Base-by-base conservation (phyloP, 768 basidiomycete genomes). In the Nevesoporus exiguus region DNA sequence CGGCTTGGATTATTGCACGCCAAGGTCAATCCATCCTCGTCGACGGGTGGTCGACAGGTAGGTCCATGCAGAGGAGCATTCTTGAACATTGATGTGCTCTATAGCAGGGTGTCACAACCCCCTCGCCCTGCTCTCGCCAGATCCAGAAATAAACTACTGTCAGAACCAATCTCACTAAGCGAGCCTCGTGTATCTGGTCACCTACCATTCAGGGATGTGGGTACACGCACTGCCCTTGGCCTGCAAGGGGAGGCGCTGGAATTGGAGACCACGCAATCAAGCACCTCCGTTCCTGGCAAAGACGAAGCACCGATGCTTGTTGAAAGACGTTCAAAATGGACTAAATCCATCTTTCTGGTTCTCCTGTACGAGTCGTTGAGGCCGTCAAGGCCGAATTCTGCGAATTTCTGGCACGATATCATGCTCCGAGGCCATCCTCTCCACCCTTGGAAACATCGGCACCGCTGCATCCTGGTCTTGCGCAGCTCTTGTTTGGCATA, bases 61-160 rank as follows among this genome's bases (percentile, higher is more conserved):
- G 29, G 22, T 43, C 36, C 17, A 51, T 14, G 15, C 25, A 5
- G 29, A 25, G 31, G 40, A 22, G 36, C 10, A n/a, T n/a, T 34
- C n/a, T 46, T 45, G 27, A 27, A 24, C 21, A 11, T 31, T 25
- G 24, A 46, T 3, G 17, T 17, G 25, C 40, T 7, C n/a, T 37
- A 24, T 37, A 21, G 15, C n/a, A 21, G 15, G 27, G 50, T 22
- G 37, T 39, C 41, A 46, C 47, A 51, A 47, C 57, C 51, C 65
- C 52, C n/a, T n/a, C 27, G 51, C 62, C 56, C 56, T 40, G 31
- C 33, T 29, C 21, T 4, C 29, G 11, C 44, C 29, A 15, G 43
- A 56, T 56, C 55, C 55, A 51, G 54, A 57, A 24, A 46, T 27
- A 25, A 11, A n/a, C 34, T 52, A 52, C 41, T 44, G 34, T 63